Base-by-base conservation (phyloP, 2,329 filamentous ascomycete genomes). In the Thermoascus crustaceus region DNA sequence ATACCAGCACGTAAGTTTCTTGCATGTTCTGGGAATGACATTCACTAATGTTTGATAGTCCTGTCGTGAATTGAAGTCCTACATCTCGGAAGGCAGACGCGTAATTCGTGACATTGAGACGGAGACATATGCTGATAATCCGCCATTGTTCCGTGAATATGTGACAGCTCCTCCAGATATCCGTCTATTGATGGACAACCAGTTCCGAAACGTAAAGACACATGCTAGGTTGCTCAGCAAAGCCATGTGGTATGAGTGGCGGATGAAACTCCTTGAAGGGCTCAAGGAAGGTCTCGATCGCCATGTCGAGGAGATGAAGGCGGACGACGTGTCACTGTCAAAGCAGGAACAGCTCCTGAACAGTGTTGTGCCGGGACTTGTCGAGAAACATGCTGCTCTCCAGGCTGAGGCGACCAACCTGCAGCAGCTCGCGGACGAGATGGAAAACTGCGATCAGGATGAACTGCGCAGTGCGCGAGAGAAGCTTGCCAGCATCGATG, bases 201-300 rank as follows among this genome's bases (percentile, higher is more conserved):
- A 96, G 55, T 91, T 98, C 69, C 91, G 94, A 60, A 95, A 96
- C 53, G 83, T 94, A 60, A 96, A 95, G 67, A 88, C 86, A 0
- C 84, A 94, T 57, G 86, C 89, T 10, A 77, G 91, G 17, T 72
- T 95, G 9, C 69, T 88, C 34, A 95, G 89, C 65, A 95, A 95
- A 57, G 86, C 85, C 38, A 88, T 91, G 69, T 98, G 91, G 91
- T 98, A 98, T 57, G 83, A 89, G 53, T 98, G 91, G 91, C 81
- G 91, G 25, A 89, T 85, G 72, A 89, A 91, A 51, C 73, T 96
- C 16, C 79, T 84, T 19, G 73, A 87, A 37, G 83, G 85, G 11
- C 72, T 98, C 23, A 87, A 83, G 54, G 80, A 86, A 48, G 88
- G 85, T 3, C 73, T 96, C 3, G 60, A 83, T 36, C 78, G 75